Conservation (phyloP, 345 rosid species). For the Salix caprea region DNA sequence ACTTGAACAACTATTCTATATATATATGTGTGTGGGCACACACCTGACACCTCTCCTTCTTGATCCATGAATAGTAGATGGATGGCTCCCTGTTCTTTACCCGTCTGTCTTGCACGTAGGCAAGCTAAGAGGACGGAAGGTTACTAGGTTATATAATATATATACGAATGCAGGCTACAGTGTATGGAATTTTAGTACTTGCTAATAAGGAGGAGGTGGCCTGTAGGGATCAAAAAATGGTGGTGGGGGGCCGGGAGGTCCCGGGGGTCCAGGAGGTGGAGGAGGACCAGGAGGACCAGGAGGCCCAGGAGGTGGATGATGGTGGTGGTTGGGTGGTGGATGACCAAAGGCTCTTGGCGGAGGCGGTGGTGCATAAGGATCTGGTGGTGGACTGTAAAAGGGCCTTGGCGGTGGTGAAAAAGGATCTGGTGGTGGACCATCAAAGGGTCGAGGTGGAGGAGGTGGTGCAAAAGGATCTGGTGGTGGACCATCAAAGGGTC, state of each 20-base stretch:
- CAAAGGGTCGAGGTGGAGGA: slow-evolving; percentile 1
- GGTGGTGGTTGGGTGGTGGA: slow-evolving; percentile 5
- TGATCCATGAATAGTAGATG: neutral
- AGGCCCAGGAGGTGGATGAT: neutral
- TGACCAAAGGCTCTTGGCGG: neutral
- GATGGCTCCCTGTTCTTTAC: neutral
- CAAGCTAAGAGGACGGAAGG: neutral
- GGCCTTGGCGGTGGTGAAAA: slow-evolving; percentile 7
- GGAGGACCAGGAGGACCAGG: slow-evolving; percentile 11
- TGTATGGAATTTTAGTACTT: no score
- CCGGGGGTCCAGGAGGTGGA: neutral
- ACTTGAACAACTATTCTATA: no score
- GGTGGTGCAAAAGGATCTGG: slow-evolving; percentile 9
- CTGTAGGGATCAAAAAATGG: neutral
- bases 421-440: slow-evolving; percentile 19
- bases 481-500: neutral
- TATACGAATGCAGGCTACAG: no score
- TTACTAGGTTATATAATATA: no score
- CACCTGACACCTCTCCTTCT: neutral
- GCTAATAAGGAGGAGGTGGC: neutral
- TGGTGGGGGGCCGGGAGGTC: neutral
- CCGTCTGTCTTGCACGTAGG: neutral
- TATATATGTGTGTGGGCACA: no score
- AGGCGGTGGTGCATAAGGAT: slow-evolving; percentile 6
- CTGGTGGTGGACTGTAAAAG: no score